Percentiles rank a stretch among this genome's conserved stretches.
Evolutionary conservation across 768 basidiomycete genomes (phyloP).

Genomic region (Lentinula aciculospora): DNA sequence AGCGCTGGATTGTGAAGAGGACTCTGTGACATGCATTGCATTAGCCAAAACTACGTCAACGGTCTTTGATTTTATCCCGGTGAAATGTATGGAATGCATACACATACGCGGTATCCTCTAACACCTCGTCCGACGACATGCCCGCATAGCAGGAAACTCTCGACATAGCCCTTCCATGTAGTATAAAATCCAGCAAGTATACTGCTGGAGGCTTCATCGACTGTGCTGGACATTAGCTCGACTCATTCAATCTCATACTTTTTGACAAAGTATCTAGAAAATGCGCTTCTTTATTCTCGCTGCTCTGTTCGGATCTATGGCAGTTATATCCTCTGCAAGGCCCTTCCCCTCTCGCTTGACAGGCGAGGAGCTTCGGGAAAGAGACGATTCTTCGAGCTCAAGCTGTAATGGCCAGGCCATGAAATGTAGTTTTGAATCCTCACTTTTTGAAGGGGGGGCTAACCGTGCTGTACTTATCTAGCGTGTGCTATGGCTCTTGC

Average conservation of each 20-base stretch:
- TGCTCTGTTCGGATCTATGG: neutral
- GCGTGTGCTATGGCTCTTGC: neutral
- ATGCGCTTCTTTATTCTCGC: neutral
- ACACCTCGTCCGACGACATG: too few species aligned
- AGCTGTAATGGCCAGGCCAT: neutral
- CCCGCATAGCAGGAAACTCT: neutral
- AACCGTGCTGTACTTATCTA: neutral
- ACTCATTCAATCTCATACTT: neutral
- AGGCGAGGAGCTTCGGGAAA: neutral
- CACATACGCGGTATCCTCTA: neutral
- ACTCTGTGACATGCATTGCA: neutral
- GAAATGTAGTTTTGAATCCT: neutral
- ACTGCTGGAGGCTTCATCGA: neutral
- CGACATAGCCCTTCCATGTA: neutral
- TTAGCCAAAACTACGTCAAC: neutral
- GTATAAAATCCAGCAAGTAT: neutral
- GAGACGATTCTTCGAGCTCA: neutral
- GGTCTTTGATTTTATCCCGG: neutral
- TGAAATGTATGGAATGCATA: neutral
- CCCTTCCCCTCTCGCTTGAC: neutral
- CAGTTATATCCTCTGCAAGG: neutral
- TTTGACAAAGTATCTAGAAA: neutral
- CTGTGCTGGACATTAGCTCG: conserved; percentile 6
- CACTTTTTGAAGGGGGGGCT: neutral
- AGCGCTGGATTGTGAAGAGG: neutral